Conservation (phyloP, 495 filamentous ascomycete genomes). For the Penicillium egyptiacum region DNA sequence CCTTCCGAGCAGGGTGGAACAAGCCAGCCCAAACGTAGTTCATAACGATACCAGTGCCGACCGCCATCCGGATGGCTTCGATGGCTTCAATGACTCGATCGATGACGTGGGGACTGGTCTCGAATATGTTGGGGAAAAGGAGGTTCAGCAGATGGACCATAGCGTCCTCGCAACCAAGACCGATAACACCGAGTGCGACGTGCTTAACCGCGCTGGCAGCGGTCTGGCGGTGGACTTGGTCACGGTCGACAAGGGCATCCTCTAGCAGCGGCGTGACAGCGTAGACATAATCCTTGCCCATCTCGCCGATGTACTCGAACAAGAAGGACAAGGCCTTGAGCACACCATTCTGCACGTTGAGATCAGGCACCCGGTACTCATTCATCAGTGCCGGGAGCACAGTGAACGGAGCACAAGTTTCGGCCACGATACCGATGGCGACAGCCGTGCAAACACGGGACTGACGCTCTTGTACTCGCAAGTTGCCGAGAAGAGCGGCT, state of each 20-base stretch:
- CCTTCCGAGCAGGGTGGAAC: constrained; percentile 95
- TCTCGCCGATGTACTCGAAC: constrained; percentile 99
- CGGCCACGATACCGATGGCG: constrained; percentile 98
- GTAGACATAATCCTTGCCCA: constrained; percentile 99
- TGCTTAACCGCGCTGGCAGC: constrained; percentile 97
- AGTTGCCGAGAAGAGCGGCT: constrained; percentile 92
- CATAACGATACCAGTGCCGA: constrained; percentile 86
- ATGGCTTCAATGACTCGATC: constrained; percentile 96
- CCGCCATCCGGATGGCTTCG: constrained; percentile 91
- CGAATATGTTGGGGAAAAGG: constrained; percentile 95
- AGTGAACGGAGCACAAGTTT: constrained; percentile 98
- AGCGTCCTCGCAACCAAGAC: constrained; percentile 96
- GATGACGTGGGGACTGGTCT: constrained; percentile 97
- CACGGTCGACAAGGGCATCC: constrained; percentile 95
- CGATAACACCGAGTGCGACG: constrained; percentile 91
- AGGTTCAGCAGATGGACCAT: constrained; percentile 98
- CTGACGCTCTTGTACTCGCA: constrained; percentile 96
- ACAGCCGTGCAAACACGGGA: constrained; percentile 98
- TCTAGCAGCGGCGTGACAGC: constrained; percentile 96
- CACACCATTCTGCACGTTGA: constrained; percentile 98
- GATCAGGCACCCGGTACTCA: constrained; percentile 96
- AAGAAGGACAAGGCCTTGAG: constrained; percentile 96
- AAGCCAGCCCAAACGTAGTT: constrained; percentile 98
- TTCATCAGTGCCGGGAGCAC: constrained; percentile 99
- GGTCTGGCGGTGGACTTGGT: constrained; percentile 97